Base-by-base conservation (phyloP, 2,329 filamentous ascomycete species). In the Fusarium palustre region DNA sequence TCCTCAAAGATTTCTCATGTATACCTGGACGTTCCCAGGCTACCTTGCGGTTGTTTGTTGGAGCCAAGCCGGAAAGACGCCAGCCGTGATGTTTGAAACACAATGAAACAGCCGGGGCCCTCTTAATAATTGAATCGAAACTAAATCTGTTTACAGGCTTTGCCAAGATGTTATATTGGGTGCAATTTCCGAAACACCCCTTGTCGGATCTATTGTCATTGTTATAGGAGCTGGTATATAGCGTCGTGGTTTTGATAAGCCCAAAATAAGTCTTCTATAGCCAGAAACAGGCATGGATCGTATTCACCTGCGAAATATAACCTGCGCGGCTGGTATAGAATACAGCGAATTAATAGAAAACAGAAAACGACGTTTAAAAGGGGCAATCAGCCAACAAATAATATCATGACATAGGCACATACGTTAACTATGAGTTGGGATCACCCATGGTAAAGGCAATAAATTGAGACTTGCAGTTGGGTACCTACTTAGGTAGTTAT, bases 101-200 rank as follows among this genome's bases (percentile, higher is more conserved):
- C 18, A 31, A 20, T 39, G 59, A 66, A 55, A 61, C 61, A 41
- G 11, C 50, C 11, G 16, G 45, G 18, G 31, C 18, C 10, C 39
- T 41, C 50, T 56, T 52, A 33, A 28, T 52, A 33, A 25, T n/a
- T 22, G 28, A 34, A 45, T 34, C 58, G 34, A 64, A 54, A 58
- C 38, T 42, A 36, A 47, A 50, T 64, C 15, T 54, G 47, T 57
- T 52, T 62, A 48, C 45, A 39, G 41, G 36, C 15, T 49, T 50
- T 68, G 41, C 49, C 41, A 47, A 53, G 52, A 34, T 47, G 55
- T 54, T 20, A 45, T 50, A 57, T 42, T 43, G 39, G 33, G 50
- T 43, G 47, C 22, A 56, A 54, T 25, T 41, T 61, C 49, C 41
- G 68, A 70, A 70, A 70, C 67, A 52, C 59, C 52, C 50, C 48